Evolutionary conservation across 2,329 filamentous ascomycete genomes (phyloP).

Genomic region (Pestalotiopsis sp.): DNA sequence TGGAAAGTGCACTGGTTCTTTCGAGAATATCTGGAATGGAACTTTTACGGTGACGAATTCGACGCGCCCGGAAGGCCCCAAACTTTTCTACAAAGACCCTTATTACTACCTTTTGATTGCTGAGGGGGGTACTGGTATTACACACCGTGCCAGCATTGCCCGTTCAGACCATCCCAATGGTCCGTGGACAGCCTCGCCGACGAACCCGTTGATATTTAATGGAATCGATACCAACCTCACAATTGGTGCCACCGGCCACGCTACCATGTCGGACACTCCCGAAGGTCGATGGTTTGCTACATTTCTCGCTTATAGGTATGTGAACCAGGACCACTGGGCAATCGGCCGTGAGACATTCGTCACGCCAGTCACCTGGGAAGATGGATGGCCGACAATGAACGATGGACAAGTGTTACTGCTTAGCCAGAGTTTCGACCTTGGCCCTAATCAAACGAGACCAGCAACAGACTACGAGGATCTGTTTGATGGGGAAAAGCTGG

Average conservation of each 20-base stretch:
- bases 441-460: not conserved
- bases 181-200: not conserved
- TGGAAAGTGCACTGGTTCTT: conserved; percentile 21
- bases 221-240: conserved; percentile 19
- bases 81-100: not conserved
- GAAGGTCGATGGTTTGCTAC: not conserved
- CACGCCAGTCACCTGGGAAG: not conserved
- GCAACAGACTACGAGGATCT: not conserved
- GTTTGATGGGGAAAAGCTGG: not conserved
- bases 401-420: not conserved
- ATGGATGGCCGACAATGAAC: not conserved
- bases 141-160: not conserved
- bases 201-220: conserved; percentile 20
- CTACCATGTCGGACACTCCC: not conserved
- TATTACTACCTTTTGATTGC: not conserved
- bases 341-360: not conserved
- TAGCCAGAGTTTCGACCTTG: not conserved
- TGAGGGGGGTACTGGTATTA: not conserved
- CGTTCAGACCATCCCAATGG: not conserved
- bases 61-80: not conserved
- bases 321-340: not conserved
- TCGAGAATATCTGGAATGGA: conserved; percentile 24
- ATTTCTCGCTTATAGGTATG: not conserved
- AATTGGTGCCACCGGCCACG: not conserved
- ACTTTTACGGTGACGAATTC: conserved; percentile 10